These are phyloP conservation scores for Erythrophleum ivorense DNA, from an alignment of 331 rosid species.

Conservation along the genomic window DNA sequence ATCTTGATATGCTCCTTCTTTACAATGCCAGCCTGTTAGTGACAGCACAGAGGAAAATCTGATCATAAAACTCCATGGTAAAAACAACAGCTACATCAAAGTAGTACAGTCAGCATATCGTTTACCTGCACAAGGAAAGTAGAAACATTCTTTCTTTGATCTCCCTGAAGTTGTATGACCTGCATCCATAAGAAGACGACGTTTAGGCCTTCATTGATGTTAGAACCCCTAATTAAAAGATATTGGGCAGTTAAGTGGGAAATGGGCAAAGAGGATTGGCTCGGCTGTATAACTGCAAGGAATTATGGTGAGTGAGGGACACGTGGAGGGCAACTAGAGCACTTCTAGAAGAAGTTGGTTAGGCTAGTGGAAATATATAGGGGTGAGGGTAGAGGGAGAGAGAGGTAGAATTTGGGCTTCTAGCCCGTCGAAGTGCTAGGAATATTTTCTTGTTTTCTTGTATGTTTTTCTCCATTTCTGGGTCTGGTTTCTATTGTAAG, in stretches of 20 bases:
- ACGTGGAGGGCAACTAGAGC: background rate
- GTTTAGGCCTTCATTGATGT: background rate
- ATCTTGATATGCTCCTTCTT: constrained; percentile 83
- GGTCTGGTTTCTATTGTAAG: background rate
- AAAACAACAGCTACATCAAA: background rate
- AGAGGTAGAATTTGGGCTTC: background rate
- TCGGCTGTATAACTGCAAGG: background rate
- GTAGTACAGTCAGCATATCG: background rate
- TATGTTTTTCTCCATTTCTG: background rate
- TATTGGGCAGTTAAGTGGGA: no score
- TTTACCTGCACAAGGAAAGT: constrained; percentile 64
- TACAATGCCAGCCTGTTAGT: constrained; percentile 67
- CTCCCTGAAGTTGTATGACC: constrained; percentile 74
- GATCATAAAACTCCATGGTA: background rate
- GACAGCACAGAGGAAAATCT: constrained; percentile 18
- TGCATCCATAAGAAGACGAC: constrained; percentile 34
- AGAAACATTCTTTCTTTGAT: constrained; percentile 65
- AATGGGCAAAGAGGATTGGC: no score
- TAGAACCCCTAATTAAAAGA: no score
- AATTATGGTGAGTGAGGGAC: background rate
- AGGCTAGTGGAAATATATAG: background rate
- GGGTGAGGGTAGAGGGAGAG: background rate
- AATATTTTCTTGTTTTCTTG: background rate
- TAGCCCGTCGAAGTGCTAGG: background rate
- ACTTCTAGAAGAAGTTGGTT: background rate